These are phyloP conservation scores for Volvox carteri DNA, from an alignment of 163 green algal species.

Conservation along the genomic window DNA sequence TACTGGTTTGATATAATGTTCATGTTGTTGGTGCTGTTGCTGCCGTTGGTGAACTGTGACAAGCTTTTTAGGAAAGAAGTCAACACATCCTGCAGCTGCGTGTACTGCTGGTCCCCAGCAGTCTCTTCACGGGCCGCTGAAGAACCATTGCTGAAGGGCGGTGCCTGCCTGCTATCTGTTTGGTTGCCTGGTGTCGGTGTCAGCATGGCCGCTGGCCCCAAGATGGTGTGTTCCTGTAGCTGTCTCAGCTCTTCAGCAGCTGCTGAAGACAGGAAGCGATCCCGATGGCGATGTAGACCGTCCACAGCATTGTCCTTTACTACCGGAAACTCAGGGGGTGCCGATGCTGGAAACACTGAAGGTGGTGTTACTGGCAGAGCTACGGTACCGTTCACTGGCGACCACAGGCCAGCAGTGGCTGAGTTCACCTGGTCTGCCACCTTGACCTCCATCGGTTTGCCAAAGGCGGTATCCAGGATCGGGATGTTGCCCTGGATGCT, in stretches of 20 bases:
- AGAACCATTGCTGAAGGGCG: too few relatives aligned
- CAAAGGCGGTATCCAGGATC: not conserved
- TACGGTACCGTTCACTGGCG: not conserved
- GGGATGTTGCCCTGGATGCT: constrained; percentile 28
- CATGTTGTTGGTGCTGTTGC: not conserved
- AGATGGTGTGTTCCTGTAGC: not conserved
- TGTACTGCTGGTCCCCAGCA: not conserved
- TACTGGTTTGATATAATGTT: not conserved
- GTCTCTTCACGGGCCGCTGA: not conserved
- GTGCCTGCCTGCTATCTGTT: too few relatives aligned
- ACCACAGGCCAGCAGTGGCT: not conserved
- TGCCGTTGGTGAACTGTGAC: not conserved
- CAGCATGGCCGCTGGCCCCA: not conserved
- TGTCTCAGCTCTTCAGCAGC: too few relatives aligned
- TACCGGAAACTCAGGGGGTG: not conserved
- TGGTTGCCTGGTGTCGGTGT: not conserved
- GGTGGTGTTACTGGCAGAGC: not conserved
- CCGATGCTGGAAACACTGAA: not conserved
- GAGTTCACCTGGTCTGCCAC: not conserved
- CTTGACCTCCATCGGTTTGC: not conserved
- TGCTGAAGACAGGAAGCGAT: too few relatives aligned
- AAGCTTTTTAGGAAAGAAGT: not conserved
- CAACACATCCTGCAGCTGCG: not conserved
- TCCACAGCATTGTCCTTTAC: too few relatives aligned
- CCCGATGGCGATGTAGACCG: too few relatives aligned